Conservation (phyloP, 148 eudicot genomes). For the Diospyros kaki region DNA sequence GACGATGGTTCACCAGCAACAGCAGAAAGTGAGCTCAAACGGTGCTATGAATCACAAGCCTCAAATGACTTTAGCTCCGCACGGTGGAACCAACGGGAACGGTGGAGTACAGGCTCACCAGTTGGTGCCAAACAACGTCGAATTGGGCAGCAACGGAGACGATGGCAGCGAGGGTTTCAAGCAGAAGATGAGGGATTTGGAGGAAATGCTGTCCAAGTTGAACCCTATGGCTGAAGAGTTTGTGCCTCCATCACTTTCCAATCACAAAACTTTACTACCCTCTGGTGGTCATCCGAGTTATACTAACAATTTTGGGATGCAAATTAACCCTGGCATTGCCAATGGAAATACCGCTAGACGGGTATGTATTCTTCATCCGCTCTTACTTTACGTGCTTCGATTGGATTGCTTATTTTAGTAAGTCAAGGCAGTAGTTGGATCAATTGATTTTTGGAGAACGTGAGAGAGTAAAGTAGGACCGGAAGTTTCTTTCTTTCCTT, state of each 20-base stretch:
- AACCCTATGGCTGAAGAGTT: slow-evolving; percentile 87
- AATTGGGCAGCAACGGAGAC: slow-evolving; percentile 10
- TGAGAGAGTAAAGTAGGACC: not conserved
- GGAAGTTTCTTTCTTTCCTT: not conserved
- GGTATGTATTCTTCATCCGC: slow-evolving; percentile 26
- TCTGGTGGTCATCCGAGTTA: slow-evolving; percentile 29
- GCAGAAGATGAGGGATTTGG: slow-evolving; percentile 66
- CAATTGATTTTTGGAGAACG: not conserved
- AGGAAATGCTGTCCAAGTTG: slow-evolving; percentile 67
- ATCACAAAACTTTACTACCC: slow-evolving; percentile 13
- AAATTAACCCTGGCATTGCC: slow-evolving; percentile 32
- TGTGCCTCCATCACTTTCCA: slow-evolving; percentile 51
- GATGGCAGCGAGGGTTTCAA: slow-evolving; percentile 43
- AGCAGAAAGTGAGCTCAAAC: slow-evolving; percentile 2
- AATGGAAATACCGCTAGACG: slow-evolving; percentile 41
- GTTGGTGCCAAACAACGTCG: slow-evolving; percentile 12
- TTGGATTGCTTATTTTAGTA: not conserved
- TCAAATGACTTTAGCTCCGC: slow-evolving; percentile 10
- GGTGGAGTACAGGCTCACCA: slow-evolving; percentile 11
- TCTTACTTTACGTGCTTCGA: not conserved
- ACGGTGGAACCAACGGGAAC: slow-evolving; percentile 14
- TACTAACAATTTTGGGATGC: slow-evolving; percentile 35
- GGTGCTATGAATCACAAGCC: slow-evolving; percentile 6
- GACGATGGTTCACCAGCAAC: slow-evolving; percentile 10
- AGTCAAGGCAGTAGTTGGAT: too few species aligned